phyloP scores from a whole-genome alignment of 345 rosid species.

The Firmiana major region DNA sequence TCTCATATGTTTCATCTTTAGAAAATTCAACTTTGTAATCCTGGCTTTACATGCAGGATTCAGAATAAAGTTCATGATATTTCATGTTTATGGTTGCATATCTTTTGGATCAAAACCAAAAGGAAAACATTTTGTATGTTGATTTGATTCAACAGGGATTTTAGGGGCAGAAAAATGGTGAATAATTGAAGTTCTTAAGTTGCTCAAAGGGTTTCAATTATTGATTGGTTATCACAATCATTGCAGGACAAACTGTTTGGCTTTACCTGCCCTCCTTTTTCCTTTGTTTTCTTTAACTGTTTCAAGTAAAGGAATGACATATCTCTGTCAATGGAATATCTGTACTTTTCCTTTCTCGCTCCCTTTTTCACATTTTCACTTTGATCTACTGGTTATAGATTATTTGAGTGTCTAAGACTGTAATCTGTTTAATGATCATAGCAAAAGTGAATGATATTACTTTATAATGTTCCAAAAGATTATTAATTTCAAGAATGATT shows the following conservation, averaged over 20 bases:
- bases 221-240: constrained; percentile 44
- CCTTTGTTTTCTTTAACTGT: constrained; percentile 16
- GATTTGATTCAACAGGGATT: neutral
- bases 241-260: constrained; percentile 29
- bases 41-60: neutral
- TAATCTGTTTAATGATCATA: no score
- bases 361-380: neutral
- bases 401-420: neutral
- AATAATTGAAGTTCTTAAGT: constrained; percentile 30
- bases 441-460: no score
- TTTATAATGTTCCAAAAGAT: neutral
- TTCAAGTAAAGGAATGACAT: constrained; percentile 15
- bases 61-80: neutral
- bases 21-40: neutral
- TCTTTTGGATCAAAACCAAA: constrained; percentile 4
- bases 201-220: constrained; percentile 38
- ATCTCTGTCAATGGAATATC: constrained; percentile 9
- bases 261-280: constrained; percentile 5
- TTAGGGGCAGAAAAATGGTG: constrained; percentile 16
- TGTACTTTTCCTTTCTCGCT: neutral
- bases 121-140: neutral
- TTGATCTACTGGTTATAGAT: neutral
- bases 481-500: neutral
- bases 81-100: neutral
- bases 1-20: no score